phyloP scores from a whole-genome alignment of 2,329 filamentous ascomycete genomes.

The Dichotomopilus funicola region DNA sequence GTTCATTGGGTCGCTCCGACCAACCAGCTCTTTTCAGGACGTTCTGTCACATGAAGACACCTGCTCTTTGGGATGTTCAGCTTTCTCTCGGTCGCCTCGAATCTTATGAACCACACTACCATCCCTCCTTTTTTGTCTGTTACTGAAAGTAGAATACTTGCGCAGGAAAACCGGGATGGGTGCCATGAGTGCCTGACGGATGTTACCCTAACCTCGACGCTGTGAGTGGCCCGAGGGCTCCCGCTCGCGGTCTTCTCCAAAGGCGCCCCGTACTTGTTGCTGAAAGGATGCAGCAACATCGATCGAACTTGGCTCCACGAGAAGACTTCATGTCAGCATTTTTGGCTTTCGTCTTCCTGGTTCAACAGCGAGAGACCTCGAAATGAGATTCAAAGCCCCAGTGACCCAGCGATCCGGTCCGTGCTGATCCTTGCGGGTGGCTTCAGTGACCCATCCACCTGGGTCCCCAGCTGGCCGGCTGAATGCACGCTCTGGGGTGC shows the following conservation, averaged over 20 bases:
- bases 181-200: too few relatives aligned
- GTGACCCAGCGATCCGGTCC: slow-evolving; percentile 19
- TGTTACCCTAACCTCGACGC: too few relatives aligned
- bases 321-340: not conserved
- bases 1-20: slow-evolving; percentile 1
- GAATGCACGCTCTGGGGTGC: slow-evolving; percentile 20
- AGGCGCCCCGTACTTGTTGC: too few relatives aligned
- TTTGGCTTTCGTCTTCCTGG: not conserved
- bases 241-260: too few relatives aligned
- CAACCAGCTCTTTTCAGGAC: slow-evolving; percentile 2
- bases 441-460: slow-evolving; percentile 24
- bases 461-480: slow-evolving; percentile 21
- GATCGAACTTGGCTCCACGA: too few relatives aligned
- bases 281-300: too few relatives aligned
- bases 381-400: not conserved
- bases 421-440: slow-evolving; percentile 25
- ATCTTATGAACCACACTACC: too few relatives aligned
- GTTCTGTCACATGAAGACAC: not conserved
- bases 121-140: too few relatives aligned
- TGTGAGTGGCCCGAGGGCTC: too few relatives aligned
- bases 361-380: not conserved
- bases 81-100: not conserved
- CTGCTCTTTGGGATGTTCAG: not conserved
- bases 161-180: too few relatives aligned
- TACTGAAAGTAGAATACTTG: too few relatives aligned